Evolutionary conservation across 1,284 basidiomycete species (phyloP), one percentile per base, ranked within the genome.

Genomic region (Ustilago curta): DNA sequence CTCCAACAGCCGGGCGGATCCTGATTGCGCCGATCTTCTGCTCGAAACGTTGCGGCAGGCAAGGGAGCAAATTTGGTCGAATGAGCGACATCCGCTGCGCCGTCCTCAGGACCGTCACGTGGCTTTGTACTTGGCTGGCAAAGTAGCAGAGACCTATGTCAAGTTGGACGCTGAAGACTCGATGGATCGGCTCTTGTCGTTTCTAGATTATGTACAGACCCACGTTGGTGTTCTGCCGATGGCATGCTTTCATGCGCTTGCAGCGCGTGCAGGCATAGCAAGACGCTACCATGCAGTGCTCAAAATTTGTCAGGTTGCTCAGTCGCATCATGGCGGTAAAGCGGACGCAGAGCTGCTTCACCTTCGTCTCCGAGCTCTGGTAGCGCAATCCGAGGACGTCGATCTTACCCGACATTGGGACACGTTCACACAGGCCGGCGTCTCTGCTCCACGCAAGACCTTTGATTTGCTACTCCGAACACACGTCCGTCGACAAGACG

Each of bases 291-390:
- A 54, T 19, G 70, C 65, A 4, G 59, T 72, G 32, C 49, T 65
- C 29, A 58, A 58, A 51, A 59, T 76, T 21, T 66, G 60, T 48
- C 21, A 56, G 14, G 48, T 72, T 1, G 59, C 65, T 2, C 61
- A 50, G 16, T 27, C 42, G 7, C 58, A 72, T 31, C 65, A 68
- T n/a, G 44, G 48, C 32, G 59, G 62, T 25, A 54, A 40, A 18
- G 48, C 58, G 4, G 73, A 76, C 21, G 65, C 59, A 16, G 66
- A 69, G 59, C 53, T 76, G n/a, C 61, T 76, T 8, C 66, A 76
- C 27, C 59, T 69, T 31, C 56, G 58, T n/a, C 32, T 71, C 4
- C 51, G 69, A 0, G 70, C 70, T 8, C 61, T 72, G 6, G 61
- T 68, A 29, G 69, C 69, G 3, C 61, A 59, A 25, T 55, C 57